Evolutionary conservation across 73 alveolate genomes (phyloP).

Genomic region (Blepharisma stoltei): DNA sequence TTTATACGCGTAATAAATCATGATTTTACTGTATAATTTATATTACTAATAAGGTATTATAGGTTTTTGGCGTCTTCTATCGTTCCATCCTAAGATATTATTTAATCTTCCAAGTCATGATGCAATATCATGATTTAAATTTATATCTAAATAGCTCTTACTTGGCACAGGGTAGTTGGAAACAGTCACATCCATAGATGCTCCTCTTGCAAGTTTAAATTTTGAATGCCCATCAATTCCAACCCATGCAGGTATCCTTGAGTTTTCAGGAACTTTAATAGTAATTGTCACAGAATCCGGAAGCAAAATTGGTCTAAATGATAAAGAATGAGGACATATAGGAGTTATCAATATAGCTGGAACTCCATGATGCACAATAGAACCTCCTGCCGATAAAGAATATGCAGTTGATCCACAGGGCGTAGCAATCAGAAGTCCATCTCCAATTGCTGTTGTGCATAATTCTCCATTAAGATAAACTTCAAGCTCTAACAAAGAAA

Average conservation of each 20-base stretch:
- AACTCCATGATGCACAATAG: slow-evolving; percentile 88
- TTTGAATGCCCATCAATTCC: slow-evolving; percentile 66
- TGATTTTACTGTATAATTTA: too few relatives aligned
- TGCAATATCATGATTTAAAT: not conserved
- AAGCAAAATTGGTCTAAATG: slow-evolving; percentile 98
- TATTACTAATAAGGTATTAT: not conserved
- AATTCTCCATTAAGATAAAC: slow-evolving; percentile 48
- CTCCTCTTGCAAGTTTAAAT: slow-evolving; percentile 48
- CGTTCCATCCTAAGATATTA: slow-evolving; percentile 13
- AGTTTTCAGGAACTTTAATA: slow-evolving; percentile 55
- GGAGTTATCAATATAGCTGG: slow-evolving; percentile 87
- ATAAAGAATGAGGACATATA: slow-evolving; percentile 94
- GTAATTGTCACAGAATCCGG: slow-evolving; percentile 75
- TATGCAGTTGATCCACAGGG: slow-evolving; percentile 99
- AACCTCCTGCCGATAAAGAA: slow-evolving; percentile 98
- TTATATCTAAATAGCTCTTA: not conserved
- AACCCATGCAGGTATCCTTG: slow-evolving; percentile 54
- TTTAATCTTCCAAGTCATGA: not conserved
- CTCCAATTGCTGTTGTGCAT: slow-evolving; percentile 70
- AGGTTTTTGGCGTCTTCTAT: slow-evolving; percentile 6
- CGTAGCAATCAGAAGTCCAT: slow-evolving; percentile 89
- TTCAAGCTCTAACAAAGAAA: slow-evolving; percentile 35
- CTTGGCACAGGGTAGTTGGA: slow-evolving; percentile 46
- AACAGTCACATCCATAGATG: slow-evolving; percentile 36
- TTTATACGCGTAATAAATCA: too few relatives aligned